Conservation (phyloP, 805 yeast genomes). For the Yarrowia sp. region DNA sequence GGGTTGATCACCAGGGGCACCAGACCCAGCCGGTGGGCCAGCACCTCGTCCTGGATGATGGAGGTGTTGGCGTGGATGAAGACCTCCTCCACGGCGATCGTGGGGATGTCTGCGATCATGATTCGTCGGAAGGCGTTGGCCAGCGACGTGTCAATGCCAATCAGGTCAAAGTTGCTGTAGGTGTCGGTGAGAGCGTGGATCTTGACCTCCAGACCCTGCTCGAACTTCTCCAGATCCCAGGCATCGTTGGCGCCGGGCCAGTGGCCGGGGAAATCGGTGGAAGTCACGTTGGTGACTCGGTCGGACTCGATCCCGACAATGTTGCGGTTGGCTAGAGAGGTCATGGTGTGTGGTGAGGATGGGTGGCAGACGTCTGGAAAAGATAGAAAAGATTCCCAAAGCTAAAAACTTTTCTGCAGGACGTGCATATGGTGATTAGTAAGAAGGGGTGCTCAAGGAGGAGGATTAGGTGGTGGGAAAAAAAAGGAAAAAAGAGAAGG, state of each 20-base stretch:
- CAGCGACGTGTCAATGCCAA: slow-evolving; percentile 86
- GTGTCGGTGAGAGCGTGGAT: slow-evolving; percentile 65
- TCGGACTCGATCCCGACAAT: slow-evolving; percentile 88
- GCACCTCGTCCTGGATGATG: slow-evolving; percentile 95
- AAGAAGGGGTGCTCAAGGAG: background rate
- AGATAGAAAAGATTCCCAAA: slow-evolving; percentile 1
- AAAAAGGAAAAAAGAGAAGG: no score
- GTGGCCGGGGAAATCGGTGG: slow-evolving; percentile 94
- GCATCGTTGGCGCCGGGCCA: slow-evolving; percentile 66
- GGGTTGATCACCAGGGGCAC: slow-evolving; percentile 92
- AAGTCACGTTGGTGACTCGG: slow-evolving; percentile 82
- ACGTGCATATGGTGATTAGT: slow-evolving; percentile 13
- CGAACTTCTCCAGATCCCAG: slow-evolving; percentile 86
- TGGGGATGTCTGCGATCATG: slow-evolving; percentile 96
- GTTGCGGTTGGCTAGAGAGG: slow-evolving; percentile 49
- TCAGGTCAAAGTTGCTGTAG: slow-evolving; percentile 82
- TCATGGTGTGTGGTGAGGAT: background rate
- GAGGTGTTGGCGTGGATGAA: slow-evolving; percentile 93
- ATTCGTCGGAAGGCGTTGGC: slow-evolving; percentile 97
- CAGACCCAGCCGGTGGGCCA: slow-evolving; percentile 93
- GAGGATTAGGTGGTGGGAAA: no score
- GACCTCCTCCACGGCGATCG: slow-evolving; percentile 92
- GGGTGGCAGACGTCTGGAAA: background rate
- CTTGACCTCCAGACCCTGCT: slow-evolving; percentile 67
- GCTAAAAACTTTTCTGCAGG: slow-evolving; percentile 34